Evolutionary conservation across 2,329 filamentous ascomycete species (phyloP).

Genomic region (Fusarium marasasianum): DNA sequence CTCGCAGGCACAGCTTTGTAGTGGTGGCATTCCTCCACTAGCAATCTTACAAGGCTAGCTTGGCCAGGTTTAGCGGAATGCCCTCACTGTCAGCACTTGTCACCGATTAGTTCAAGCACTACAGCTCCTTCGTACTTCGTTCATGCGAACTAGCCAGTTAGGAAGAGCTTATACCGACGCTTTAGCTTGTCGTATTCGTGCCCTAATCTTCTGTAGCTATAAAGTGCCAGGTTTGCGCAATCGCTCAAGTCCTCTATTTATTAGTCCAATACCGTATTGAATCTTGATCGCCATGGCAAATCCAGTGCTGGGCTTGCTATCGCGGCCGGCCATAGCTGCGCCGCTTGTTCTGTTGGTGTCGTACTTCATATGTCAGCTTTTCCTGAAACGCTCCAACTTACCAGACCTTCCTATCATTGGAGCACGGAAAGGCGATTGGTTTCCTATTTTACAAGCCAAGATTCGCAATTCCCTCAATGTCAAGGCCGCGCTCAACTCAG

Average conservation of each 20-base stretch:
- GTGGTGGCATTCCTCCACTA: background rate
- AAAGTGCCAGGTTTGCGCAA: too few species aligned
- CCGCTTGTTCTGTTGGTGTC: background rate
- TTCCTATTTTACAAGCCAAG: background rate
- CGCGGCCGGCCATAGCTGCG: background rate
- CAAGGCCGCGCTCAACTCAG: background rate
- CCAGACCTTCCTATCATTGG: background rate
- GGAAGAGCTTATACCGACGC: background rate
- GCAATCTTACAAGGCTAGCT: background rate
- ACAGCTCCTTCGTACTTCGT: background rate
- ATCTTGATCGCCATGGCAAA: background rate
- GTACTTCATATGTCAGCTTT: background rate
- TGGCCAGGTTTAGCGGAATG: background rate
- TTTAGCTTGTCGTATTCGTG: too few species aligned
- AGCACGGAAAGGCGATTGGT: background rate
- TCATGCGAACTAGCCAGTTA: background rate
- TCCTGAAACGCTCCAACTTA: background rate
- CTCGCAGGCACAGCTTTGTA: background rate
- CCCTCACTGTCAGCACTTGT: background rate
- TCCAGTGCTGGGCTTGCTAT: background rate
- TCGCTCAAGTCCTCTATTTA: too few species aligned
- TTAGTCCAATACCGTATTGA: too few species aligned
- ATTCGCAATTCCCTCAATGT: background rate
- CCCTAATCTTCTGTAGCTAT: too few species aligned
- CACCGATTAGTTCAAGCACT: background rate